Base-by-base conservation (phyloP, 1,284 basidiomycete genomes). In the Trichosporon coremiiforme region DNA sequence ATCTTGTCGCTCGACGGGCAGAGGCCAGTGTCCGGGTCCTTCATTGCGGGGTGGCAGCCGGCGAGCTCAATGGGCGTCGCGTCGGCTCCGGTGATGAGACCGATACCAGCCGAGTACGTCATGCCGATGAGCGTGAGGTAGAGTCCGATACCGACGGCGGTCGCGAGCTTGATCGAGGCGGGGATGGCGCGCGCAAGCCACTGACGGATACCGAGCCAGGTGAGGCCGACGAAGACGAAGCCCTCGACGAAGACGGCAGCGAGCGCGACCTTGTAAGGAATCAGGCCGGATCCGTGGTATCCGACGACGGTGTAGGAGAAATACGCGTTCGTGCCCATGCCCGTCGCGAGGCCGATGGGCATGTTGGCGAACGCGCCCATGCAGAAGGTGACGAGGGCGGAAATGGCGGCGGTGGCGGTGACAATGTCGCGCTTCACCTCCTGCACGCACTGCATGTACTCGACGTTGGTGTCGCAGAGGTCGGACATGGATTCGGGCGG, bases 151-250 rank as follows among this genome's bases (percentile, higher is more conserved):
- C 93, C 93, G 38, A 91, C 89, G 69, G 92, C 92, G 3, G 93
- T 91, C 10, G 92, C 90, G 71, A 94, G 87, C 47, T 93, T 90
- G 64, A 95, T 87, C 2, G 92, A 94, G 72, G 92, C 90, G 0
- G 93, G 93, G 87, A 95, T 92, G 67, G 94, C 87, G 50, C 93
- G 89, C 13, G 90, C 91, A 25, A 95, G 87, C 93, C 92, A 95
- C 85, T 95, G 93, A 70, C 93, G 92, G 64, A 95, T 86, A 77
- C 93, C 93, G 65, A 95, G 85, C 38, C 95, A 78, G 0, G 93
- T 94, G 20, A 95, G 86, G 76, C 90, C 77, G 74, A 95, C 87
- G 86, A 95, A 95, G 63, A 95, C 85, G 90, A 92, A 92, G 50
- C 93, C 92, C 85, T 93, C 92, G 72, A 94, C 85, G 82, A 93